phyloP scores from a whole-genome alignment of 1,139 yeast genomes.

The Suhomyces panamericanus region DNA sequence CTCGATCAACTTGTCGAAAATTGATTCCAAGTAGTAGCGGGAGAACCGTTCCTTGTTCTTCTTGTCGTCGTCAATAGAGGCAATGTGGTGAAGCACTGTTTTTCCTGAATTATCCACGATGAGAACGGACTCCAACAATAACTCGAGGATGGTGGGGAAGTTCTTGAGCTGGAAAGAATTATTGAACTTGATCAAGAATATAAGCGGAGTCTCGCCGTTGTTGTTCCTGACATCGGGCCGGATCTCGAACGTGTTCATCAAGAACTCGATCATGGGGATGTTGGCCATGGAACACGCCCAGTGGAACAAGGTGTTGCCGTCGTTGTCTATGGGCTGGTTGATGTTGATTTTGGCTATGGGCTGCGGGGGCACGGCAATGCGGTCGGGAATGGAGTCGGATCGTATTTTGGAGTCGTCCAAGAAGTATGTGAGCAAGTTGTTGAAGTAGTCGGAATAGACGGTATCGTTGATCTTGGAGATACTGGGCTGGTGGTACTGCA shows the following conservation, averaged over 20 bases:
- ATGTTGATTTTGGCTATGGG: conserved; percentile 53
- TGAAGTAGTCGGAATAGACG: conserved; percentile 38
- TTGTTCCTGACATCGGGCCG: conserved; percentile 65
- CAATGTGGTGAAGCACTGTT: conserved; percentile 84
- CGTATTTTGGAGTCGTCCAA: conserved; percentile 34
- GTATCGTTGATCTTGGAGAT: conserved; percentile 24
- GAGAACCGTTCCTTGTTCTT: conserved; percentile 72
- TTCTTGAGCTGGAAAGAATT: conserved; percentile 78
- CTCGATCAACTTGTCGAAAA: conserved; percentile 58
- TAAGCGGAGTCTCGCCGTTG: conserved; percentile 84
- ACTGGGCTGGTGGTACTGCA: conserved; percentile 24
- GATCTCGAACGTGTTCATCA: conserved; percentile 55
- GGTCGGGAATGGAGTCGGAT: conserved; percentile 30
- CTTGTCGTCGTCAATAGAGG: conserved; percentile 32
- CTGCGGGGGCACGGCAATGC: conserved; percentile 41
- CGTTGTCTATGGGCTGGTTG: conserved; percentile 86
- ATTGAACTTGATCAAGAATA: conserved; percentile 85
- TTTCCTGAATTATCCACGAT: conserved; percentile 68
- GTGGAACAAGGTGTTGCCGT: conserved; percentile 91
- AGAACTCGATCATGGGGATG: conserved; percentile 66
- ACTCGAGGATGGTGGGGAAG: conserved; percentile 70
- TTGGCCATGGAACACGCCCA: conserved; percentile 96
- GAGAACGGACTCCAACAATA: conserved; percentile 73
- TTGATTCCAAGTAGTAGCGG: conserved; percentile 75
- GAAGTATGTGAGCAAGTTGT: conserved; percentile 37